These are phyloP conservation scores for Umbelopsis ramanniana DNA, from an alignment of 192 early-diverging fungal species.

Conservation along the genomic window DNA sequence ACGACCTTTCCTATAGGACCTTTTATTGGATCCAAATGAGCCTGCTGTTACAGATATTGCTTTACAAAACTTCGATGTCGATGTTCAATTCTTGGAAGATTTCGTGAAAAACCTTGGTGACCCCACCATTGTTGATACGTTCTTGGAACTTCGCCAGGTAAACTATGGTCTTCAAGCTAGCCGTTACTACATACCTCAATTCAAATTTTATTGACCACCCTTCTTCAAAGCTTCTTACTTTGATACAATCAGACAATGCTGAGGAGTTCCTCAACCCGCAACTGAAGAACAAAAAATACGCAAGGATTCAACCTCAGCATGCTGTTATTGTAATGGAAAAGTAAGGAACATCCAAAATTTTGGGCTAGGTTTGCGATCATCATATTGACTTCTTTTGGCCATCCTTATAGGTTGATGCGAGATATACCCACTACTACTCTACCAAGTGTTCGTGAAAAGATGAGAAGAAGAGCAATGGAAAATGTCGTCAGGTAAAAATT, in stretches of 20 bases:
- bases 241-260: slow-evolving; percentile 70
- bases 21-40: slow-evolving; percentile 63
- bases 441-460: slow-evolving; percentile 26
- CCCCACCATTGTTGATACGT: slow-evolving; percentile 64
- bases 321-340: slow-evolving; percentile 79
- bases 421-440: slow-evolving; percentile 22
- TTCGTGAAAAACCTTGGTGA: slow-evolving; percentile 73
- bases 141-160: slow-evolving; percentile 77
- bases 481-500: slow-evolving; percentile 46
- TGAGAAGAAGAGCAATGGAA: slow-evolving; percentile 45
- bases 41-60: slow-evolving; percentile 63
- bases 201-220: too few relatives aligned
- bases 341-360: slow-evolving; percentile 52
- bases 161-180: background rate
- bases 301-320: slow-evolving; percentile 64
- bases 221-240: slow-evolving; percentile 59
- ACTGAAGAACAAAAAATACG: slow-evolving; percentile 66
- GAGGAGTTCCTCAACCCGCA: slow-evolving; percentile 77
- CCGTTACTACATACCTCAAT: background rate
- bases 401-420: slow-evolving; percentile 26
- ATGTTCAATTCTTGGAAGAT: slow-evolving; percentile 74
- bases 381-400: background rate
- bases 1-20: slow-evolving; percentile 37
- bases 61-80: slow-evolving; percentile 65
- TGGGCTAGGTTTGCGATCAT: background rate